These are phyloP conservation scores for Cystofilobasidium ferigula DNA, from an alignment of 768 basidiomycete genomes.

Conservation along the genomic window DNA sequence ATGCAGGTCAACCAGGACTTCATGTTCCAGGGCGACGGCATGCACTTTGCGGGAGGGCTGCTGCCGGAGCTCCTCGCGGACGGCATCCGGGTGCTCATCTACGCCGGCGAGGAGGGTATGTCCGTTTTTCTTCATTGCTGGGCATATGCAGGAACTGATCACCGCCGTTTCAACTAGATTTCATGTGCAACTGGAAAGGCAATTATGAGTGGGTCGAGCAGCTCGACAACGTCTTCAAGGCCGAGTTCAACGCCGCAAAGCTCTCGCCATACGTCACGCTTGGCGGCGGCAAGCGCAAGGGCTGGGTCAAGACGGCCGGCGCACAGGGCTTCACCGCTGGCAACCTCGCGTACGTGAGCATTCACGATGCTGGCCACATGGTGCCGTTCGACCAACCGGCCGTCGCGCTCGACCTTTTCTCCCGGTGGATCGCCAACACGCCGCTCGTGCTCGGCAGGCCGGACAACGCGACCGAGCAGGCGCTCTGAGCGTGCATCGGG, in stretches of 20 bases:
- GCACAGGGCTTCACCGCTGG: slow-evolving; percentile 56
- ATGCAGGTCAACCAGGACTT: slow-evolving; percentile 38
- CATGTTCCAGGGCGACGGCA: slow-evolving; percentile 65
- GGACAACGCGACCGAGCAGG: not conserved
- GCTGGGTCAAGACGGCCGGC: slow-evolving; percentile 55
- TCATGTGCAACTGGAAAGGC: slow-evolving; percentile 70
- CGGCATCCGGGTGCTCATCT: slow-evolving; percentile 74
- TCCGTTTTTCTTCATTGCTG: slow-evolving; percentile 14
- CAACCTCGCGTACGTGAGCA: slow-evolving; percentile 70
- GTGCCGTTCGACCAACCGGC: slow-evolving; percentile 83
- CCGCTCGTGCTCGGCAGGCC: slow-evolving; percentile 22
- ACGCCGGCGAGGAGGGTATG: slow-evolving; percentile 51
- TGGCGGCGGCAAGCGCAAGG: slow-evolving; percentile 49
- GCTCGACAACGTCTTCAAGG: slow-evolving; percentile 52
- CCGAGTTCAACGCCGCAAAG: slow-evolving; percentile 50
- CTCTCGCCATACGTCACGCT: slow-evolving; percentile 50
- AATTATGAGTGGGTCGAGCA: slow-evolving; percentile 64
- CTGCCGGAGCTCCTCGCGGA: slow-evolving; percentile 70
- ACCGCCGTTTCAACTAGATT: slow-evolving; percentile 42
- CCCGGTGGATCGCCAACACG: slow-evolving; percentile 22
- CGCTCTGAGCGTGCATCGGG: too few species aligned
- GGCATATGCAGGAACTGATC: slow-evolving; percentile 27
- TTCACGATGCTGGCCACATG: slow-evolving; percentile 67
- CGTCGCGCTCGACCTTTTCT: slow-evolving; percentile 56
- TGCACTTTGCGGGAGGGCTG: slow-evolving; percentile 68